A percentile compares a stretch with the other conserved stretches of the same genome.
phyloP scores from a whole-genome alignment of 1,139 yeast genomes.

The Taphrina confusa region DNA sequence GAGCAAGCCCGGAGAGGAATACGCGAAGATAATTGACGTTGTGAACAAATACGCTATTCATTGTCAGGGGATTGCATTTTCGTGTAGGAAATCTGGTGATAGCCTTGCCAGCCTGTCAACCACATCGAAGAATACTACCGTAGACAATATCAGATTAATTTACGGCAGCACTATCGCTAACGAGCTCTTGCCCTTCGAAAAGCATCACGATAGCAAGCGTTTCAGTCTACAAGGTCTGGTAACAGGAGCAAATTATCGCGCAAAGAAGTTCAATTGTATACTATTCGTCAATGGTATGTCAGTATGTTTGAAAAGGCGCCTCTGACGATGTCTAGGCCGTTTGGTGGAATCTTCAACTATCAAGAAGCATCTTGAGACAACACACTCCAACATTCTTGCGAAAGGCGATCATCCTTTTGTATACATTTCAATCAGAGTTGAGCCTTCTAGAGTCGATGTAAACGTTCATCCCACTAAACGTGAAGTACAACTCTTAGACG shows the following conservation, averaged over 20 bases:
- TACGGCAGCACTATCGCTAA: conserved; percentile 72
- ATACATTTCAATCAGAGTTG: conserved; percentile 65
- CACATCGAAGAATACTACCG: conserved; percentile 44
- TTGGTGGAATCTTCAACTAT: conserved; percentile 81
- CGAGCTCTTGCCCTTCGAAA: conserved; percentile 58
- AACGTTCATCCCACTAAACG: conserved; percentile 95
- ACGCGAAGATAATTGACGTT: conserved; percentile 73
- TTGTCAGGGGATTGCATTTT: conserved; percentile 66
- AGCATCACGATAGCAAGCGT: conserved; percentile 42
- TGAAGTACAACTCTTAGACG: conserved; percentile 82
- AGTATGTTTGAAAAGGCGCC: too few relatives aligned
- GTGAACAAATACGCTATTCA: conserved; percentile 83
- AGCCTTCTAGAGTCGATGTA: conserved; percentile 77
- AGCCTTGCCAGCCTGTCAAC: conserved; percentile 56
- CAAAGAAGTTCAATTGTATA: conserved; percentile 66
- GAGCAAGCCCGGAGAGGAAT: conserved; percentile 71
- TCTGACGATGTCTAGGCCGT: conserved; percentile 51
- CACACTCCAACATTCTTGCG: conserved; percentile 70
- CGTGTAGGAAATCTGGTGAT: conserved; percentile 62
- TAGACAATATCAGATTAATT: conserved; percentile 71
- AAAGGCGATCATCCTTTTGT: conserved; percentile 79
- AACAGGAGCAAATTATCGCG: conserved; percentile 69
- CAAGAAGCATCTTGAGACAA: conserved; percentile 64
- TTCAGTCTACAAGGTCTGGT: conserved; percentile 58
- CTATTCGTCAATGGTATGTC: conserved; percentile 68